These are phyloP conservation scores for Dothideomycetes sp. DNA, from an alignment of 2,329 filamentous ascomycete genomes.

Conservation along the genomic window DNA sequence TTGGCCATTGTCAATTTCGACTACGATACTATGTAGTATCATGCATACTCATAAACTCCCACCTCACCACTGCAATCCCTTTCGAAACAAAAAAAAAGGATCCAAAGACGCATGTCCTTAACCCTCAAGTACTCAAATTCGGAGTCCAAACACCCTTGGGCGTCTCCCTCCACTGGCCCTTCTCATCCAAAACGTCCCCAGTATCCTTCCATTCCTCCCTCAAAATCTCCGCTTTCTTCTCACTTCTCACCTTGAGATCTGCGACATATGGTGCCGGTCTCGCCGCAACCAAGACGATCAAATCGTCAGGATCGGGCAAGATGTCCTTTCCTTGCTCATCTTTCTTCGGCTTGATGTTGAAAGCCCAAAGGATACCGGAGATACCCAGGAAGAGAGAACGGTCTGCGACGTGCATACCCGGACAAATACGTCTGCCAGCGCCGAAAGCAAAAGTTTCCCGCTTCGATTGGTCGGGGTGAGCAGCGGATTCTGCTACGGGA, in stretches of 20 bases:
- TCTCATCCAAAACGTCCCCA: not conserved
- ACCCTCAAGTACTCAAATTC: not conserved
- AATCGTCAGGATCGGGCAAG: constrained; percentile 30
- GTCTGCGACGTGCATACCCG: constrained; percentile 47
- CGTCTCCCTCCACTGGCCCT: constrained; percentile 1
- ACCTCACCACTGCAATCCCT: no score
- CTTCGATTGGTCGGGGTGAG: constrained; percentile 31
- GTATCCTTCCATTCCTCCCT: not conserved
- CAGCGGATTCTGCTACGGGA: constrained; percentile 23
- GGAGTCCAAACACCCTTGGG: not conserved
- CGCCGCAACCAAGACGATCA: not conserved
- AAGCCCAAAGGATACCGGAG: constrained; percentile 42
- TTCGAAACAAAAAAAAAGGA: no score
- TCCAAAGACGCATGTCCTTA: no score
- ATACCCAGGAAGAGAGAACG: constrained; percentile 41
- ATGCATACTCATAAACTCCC: no score
- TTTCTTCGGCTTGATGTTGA: constrained; percentile 16
- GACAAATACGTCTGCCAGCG: constrained; percentile 49
- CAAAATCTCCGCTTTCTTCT: not conserved
- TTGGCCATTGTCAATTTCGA: no score
- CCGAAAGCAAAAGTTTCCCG: constrained; percentile 49
- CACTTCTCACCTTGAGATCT: not conserved
- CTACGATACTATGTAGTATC: no score
- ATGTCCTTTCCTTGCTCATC: constrained; percentile 27
- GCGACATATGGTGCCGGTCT: not conserved